Conservation (phyloP, 768 basidiomycete genomes). For the Kwoniella botswanensis region DNA sequence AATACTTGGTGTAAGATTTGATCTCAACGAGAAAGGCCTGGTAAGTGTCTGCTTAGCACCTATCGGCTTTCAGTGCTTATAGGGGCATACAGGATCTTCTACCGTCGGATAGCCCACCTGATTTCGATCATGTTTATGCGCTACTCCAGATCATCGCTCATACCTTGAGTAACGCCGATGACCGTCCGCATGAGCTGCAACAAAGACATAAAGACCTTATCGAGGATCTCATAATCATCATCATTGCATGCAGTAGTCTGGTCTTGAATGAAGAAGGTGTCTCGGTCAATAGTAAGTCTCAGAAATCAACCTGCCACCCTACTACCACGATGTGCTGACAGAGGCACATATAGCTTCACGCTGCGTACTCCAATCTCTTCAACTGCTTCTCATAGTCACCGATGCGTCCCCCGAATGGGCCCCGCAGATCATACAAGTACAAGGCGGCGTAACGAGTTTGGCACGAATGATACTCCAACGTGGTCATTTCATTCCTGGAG, state of each 20-base stretch:
- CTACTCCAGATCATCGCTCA: conserved; percentile 4
- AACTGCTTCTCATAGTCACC: conserved; percentile 16
- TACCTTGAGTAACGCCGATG: background rate
- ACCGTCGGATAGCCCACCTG: conserved; percentile 12
- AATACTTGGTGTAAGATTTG: conserved; percentile 30
- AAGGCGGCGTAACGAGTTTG: conserved; percentile 8
- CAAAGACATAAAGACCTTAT: background rate
- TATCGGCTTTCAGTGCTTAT: background rate
- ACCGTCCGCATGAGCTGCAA: background rate
- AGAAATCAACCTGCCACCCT: background rate
- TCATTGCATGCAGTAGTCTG: conserved; percentile 7
- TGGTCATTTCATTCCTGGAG: background rate
- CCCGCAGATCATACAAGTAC: background rate
- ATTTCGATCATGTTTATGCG: conserved; percentile 18
- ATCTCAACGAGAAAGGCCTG: conserved; percentile 44
- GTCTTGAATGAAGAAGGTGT: background rate
- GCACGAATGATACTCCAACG: conserved; percentile 19
- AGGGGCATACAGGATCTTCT: conserved; percentile 13
- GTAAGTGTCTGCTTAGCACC: conserved; percentile 16
- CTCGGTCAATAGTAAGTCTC: background rate
- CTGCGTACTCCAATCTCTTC: conserved; percentile 12
- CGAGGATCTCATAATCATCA: conserved; percentile 2
- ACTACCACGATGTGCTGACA: background rate
- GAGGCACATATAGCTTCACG: background rate
- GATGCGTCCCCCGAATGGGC: conserved; percentile 1